Evolutionary conservation across 2,329 filamentous ascomycete species (phyloP).

Genomic region (Pseudonectria buxi): DNA sequence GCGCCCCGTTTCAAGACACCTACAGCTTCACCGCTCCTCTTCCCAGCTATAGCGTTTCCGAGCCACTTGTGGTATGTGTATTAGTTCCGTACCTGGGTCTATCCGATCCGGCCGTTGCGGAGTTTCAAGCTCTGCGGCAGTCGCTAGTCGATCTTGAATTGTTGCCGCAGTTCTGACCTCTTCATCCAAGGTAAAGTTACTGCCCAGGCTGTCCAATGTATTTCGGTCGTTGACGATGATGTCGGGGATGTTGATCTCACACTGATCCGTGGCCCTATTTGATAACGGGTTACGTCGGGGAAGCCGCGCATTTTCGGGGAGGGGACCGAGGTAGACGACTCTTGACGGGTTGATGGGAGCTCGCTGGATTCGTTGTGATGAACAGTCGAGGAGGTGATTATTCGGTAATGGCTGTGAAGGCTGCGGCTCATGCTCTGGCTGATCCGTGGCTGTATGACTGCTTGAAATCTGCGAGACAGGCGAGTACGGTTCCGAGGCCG

Average conservation of each 20-base stretch:
- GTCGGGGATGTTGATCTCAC: neutral
- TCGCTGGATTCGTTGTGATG: constrained; percentile 31
- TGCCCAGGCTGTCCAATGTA: constrained; percentile 42
- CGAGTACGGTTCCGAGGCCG: constrained; percentile 10
- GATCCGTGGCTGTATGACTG: no score
- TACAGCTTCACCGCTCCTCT: constrained; percentile 21
- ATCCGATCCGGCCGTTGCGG: constrained; percentile 35
- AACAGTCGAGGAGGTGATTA: neutral
- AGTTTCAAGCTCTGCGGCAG: constrained; percentile 4
- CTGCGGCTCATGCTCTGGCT: no score
- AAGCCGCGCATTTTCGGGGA: constrained; percentile 41
- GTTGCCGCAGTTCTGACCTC: constrained; percentile 22
- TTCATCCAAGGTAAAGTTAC: constrained; percentile 52
- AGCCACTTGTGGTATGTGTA: constrained; percentile 46
- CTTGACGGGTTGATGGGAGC: constrained; percentile 46
- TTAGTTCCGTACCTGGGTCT: constrained; percentile 36
- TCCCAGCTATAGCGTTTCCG: constrained; percentile 48
- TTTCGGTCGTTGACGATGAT: constrained; percentile 2
- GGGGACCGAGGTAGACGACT: constrained; percentile 48
- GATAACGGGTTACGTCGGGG: constrained; percentile 12
- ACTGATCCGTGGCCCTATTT: constrained; percentile 2
- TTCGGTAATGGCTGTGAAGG: neutral
- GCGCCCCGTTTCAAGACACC: neutral
- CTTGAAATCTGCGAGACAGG: constrained; percentile 9
- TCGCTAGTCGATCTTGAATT: neutral